phyloP scores from a whole-genome alignment of 306 rosid genomes.

The Dryas drummondii region DNA sequence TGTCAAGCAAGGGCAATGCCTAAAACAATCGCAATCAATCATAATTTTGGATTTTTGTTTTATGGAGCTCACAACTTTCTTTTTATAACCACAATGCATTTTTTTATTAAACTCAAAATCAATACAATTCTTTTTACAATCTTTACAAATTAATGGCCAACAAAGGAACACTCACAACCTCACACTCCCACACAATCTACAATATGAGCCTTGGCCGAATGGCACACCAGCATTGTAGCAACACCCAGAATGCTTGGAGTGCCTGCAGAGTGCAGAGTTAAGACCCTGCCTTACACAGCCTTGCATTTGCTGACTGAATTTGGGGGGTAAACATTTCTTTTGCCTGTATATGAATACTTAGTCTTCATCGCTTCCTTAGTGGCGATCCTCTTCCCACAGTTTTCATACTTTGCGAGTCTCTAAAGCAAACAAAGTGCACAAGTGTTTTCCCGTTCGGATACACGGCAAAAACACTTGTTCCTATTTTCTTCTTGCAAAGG shows the following conservation, averaged over 20 bases:
- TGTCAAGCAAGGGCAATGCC: neutral
- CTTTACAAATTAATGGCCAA: neutral
- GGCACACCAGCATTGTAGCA: neutral
- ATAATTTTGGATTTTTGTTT: neutral
- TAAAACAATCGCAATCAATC: neutral
- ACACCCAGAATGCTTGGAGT: neutral
- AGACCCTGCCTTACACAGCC: slow-evolving; percentile 8
- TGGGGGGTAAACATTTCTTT: neutral
- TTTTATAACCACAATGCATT: neutral
- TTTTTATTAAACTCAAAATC: too few species aligned
- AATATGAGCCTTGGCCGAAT: neutral
- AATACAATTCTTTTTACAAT: neutral
- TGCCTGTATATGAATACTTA: neutral
- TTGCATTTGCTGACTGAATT: neutral
- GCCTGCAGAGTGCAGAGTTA: neutral
- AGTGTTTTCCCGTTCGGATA: slow-evolving; percentile 91
- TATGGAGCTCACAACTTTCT: neutral
- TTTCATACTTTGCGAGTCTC: slow-evolving; percentile 92
- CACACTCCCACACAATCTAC: slow-evolving; percentile 6
- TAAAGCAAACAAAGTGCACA: slow-evolving; percentile 90
- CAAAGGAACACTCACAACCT: slow-evolving; percentile 1
- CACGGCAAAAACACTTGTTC: slow-evolving; percentile 90
- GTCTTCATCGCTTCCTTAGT: slow-evolving; percentile 50
- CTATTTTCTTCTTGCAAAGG: slow-evolving; percentile 92
- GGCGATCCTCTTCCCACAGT: slow-evolving; percentile 68